Percentiles rank a stretch among this genome's conserved stretches.
phyloP scores from a whole-genome alignment of 2,329 filamentous ascomycete genomes.

The Nemania sp. region DNA sequence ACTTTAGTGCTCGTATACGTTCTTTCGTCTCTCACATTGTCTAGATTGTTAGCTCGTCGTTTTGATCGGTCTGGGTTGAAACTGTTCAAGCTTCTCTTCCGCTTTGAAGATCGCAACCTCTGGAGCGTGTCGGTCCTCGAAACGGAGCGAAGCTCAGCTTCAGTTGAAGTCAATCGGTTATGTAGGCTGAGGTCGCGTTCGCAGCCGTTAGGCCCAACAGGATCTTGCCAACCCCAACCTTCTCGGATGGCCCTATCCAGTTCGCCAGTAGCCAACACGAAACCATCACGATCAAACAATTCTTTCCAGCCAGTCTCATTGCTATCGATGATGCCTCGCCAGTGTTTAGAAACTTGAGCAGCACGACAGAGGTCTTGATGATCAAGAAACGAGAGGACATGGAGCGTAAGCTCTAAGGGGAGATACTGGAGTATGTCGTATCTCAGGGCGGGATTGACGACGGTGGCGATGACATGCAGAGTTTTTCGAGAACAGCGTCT shows the following conservation, averaged over 20 bases:
- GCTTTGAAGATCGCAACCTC: conserved; percentile 57
- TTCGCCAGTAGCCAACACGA: conserved; percentile 77
- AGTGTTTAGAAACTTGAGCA: conserved; percentile 91
- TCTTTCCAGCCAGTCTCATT: conserved; percentile 98
- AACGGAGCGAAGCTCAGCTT: conserved; percentile 54
- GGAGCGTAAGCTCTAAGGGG: conserved; percentile 83
- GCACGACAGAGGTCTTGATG: conserved; percentile 84
- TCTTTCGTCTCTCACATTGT: conserved; percentile 50
- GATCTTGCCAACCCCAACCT: conserved; percentile 98
- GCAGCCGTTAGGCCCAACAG: conserved; percentile 71
- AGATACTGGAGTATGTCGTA: conserved; percentile 88
- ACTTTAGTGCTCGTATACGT: conserved; percentile 48
- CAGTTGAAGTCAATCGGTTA: conserved; percentile 56
- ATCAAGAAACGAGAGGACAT: conserved; percentile 86
- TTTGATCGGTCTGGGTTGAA: conserved; percentile 57
- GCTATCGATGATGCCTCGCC: conserved; percentile 87
- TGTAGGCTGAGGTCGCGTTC: conserved; percentile 78
- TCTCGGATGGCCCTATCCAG: conserved; percentile 83
- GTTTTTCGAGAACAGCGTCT: conserved; percentile 86
- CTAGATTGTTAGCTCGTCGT: conserved; percentile 56
- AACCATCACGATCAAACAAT: conserved; percentile 83
- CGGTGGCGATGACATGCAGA: conserved; percentile 83
- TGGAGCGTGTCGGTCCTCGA: conserved; percentile 48
- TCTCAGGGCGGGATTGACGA: conserved; percentile 92
- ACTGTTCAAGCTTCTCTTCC: conserved; percentile 57